Conservation (phyloP, 2,329 filamentous ascomycete genomes). For the Apiospora koreana region DNA sequence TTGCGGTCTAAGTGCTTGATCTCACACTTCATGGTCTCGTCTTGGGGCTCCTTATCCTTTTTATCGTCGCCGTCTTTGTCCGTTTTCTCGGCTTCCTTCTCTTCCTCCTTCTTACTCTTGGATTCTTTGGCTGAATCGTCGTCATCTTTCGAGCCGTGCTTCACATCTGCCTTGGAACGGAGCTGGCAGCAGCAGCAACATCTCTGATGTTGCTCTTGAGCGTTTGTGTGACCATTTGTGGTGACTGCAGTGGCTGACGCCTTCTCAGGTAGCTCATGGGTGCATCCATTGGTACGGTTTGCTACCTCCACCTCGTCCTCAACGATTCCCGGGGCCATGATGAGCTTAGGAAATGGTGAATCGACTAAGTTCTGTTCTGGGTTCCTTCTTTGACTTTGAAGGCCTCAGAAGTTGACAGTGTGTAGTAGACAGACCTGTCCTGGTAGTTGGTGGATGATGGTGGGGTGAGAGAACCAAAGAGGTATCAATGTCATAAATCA, state of each 20-base stretch:
- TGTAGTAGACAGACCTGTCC: too few species aligned
- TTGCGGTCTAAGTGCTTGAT: constrained; percentile 29
- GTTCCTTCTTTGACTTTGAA: too few species aligned
- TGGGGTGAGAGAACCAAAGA: background rate
- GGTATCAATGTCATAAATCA: background rate
- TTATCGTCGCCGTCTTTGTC: background rate
- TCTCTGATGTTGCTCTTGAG: background rate
- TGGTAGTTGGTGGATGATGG: background rate
- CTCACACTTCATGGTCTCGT: constrained; percentile 33
- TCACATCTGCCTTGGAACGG: background rate
- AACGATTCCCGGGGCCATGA: background rate
- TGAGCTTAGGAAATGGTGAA: background rate
- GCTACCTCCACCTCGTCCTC: background rate
- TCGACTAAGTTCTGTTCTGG: too few species aligned
- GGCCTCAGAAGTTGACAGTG: too few species aligned
- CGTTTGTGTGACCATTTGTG: background rate
- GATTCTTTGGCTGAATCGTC: background rate
- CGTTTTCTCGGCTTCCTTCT: constrained; percentile 9
- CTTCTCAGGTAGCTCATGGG: background rate
- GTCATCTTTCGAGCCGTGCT: background rate
- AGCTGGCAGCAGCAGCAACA: constrained; percentile 8
- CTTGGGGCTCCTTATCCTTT: constrained; percentile 19
- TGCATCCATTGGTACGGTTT: background rate
- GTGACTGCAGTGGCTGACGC: background rate
- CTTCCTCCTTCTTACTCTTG: constrained; percentile 3